A percentile compares a stretch with the other conserved stretches of the same genome.
phyloP scores from a whole-genome alignment of 257 asterid species.

The Salvia hispanica region DNA sequence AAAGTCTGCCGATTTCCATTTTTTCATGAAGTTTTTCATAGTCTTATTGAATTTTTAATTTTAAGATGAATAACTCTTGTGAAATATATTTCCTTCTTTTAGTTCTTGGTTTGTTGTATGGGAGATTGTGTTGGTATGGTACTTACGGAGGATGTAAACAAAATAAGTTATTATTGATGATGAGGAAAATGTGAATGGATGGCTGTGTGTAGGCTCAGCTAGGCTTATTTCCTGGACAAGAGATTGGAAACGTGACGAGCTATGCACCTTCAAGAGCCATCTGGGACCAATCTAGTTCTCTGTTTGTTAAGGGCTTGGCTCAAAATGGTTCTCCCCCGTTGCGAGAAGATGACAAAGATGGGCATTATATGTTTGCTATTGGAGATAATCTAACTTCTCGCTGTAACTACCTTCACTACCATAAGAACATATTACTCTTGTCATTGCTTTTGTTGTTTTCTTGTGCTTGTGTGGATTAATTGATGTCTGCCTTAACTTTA shows the following conservation, averaged over 20 bases:
- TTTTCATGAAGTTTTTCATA: not conserved
- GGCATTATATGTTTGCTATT: conserved; percentile 92
- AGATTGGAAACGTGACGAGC: conserved; percentile 80
- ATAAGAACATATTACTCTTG: conserved; percentile 34
- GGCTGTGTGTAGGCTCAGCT: conserved; percentile 98
- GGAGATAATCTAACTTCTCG: conserved; percentile 96
- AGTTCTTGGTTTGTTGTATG: conserved; percentile 17
- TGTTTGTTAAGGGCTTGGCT: conserved; percentile 67
- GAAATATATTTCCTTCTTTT: not conserved
- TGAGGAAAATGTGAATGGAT: conserved; percentile 67
- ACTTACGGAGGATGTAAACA: conserved; percentile 41
- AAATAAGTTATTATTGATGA: conserved; percentile 39
- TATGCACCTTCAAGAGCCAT: conserved; percentile 64
- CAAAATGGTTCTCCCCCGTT: conserved; percentile 83
- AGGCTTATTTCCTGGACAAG: conserved; percentile 88
- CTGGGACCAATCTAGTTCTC: conserved; percentile 56
- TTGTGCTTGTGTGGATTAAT: not conserved
- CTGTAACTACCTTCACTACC: conserved; percentile 77
- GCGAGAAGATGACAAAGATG: conserved; percentile 97
- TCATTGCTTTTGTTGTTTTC: conserved; percentile 10
- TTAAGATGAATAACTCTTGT: not conserved
- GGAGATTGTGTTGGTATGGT: conserved; percentile 24
- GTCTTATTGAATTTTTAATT: not conserved
- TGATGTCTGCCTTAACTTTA: not conserved
- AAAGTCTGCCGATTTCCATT: not conserved